Base-by-base conservation (phyloP, 1,284 basidiomycete species). In the Malassezia caprae region DNA sequence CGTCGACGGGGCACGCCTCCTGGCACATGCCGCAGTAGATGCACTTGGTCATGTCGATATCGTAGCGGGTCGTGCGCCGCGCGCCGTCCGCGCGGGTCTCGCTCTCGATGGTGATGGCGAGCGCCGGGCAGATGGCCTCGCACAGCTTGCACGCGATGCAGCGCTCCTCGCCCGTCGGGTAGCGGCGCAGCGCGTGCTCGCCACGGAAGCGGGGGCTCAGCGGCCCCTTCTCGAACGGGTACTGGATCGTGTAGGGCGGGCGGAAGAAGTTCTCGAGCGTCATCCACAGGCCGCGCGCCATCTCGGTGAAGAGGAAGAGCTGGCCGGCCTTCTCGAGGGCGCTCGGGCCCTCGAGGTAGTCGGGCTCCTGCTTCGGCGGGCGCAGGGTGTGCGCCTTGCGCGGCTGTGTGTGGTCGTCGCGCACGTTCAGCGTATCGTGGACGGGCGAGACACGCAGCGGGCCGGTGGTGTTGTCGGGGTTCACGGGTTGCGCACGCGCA, bases 141-240 rank as follows among this genome's bases (percentile, higher is more conserved):
- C 94, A 99, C 24, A 99, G 83, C 78, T 98, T 98, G 80, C 94
- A 99, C 35, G 94, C 91, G 49, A 99, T 99, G 78, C 94, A 99
- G 51, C 94, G 84, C 77, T 99, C 94, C 79, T 99, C 94, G 34
- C 94, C 94, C 61, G 87, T 93, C 17, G 94, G 90, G 78, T 99
- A 99, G 72, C 94, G 81, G 58, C 94, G 84, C 63, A 99, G 79
- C n/a, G 94, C 94, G 77, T 99, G 94, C 78, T 99, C 94, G 56
- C 94, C 94, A 75, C 94, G 85, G 82, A 99, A 99, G 61, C 94
- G 88, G 40, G 94, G 91, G 37, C 89, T 94, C 53, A 98, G 78
- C 35, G 94, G 94, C 19, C 94, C 94, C 78, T 98, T 98, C 79
- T 99, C 94, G 42, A 63, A 63, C 8, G 64, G 59, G 56, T 79